These are phyloP conservation scores for Calocybe gangraenosa DNA, from an alignment of 768 basidiomycete species.

Conservation along the genomic window DNA sequence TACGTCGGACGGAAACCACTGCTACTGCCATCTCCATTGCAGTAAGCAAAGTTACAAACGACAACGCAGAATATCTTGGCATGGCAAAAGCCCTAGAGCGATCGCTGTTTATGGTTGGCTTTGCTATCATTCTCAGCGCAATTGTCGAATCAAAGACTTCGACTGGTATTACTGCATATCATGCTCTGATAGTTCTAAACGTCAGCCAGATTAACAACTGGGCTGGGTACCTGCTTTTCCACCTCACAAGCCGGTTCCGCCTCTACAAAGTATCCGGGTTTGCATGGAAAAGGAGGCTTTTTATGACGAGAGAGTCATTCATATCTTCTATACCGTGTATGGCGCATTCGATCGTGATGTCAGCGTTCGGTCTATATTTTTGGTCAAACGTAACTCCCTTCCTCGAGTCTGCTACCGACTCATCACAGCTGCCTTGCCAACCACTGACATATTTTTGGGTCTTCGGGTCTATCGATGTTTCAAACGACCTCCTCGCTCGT, in stretches of 20 bases:
- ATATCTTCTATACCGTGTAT: not conserved
- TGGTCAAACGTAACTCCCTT: not conserved
- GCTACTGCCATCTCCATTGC: no score
- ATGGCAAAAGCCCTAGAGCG: not conserved
- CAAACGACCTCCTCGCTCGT: not conserved
- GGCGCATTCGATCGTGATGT: not conserved
- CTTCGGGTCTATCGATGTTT: not conserved
- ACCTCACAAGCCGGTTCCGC: no score
- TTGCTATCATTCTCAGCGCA: not conserved
- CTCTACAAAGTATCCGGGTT: not conserved
- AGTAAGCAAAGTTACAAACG: no score
- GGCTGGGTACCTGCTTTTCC: not conserved
- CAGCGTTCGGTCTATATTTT: not conserved
- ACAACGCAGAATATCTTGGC: not conserved
- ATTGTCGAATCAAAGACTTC: not conserved
- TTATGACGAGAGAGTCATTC: not conserved
- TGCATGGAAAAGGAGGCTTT: not conserved
- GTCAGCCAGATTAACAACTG: constrained; percentile 1
- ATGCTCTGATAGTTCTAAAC: not conserved
- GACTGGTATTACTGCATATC: not conserved
- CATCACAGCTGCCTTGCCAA: not conserved
- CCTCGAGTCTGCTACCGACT: not conserved
- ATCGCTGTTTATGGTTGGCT: not conserved
- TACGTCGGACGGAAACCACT: no score
- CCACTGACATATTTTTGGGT: constrained; percentile 3